Evolutionary conservation across 1,284 basidiomycete species (phyloP).

Genomic region (Austroboletus novae-zelandiae): DNA sequence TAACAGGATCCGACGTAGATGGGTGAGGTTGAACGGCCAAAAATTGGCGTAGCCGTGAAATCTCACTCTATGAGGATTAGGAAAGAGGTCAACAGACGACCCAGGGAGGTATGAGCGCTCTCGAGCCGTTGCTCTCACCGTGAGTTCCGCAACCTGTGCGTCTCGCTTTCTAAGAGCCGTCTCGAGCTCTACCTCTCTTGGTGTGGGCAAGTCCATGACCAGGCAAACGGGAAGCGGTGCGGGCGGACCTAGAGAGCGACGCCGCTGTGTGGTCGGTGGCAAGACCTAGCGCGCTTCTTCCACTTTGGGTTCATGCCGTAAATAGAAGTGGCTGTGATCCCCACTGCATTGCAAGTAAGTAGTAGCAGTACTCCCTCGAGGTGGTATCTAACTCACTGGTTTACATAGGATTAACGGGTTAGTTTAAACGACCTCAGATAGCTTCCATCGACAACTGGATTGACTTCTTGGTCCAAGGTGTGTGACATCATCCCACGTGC

Average conservation of each 20-base stretch:
- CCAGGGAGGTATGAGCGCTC: slow-evolving; percentile 16
- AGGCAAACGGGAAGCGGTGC: slow-evolving; percentile 14
- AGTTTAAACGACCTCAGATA: too few relatives aligned
- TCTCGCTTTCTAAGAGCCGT: slow-evolving; percentile 68
- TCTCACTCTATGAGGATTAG: slow-evolving; percentile 55
- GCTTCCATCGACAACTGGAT: too few relatives aligned
- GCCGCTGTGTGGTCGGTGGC: slow-evolving; percentile 31
- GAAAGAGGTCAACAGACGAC: slow-evolving; percentile 18
- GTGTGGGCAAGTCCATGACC: slow-evolving; percentile 65
- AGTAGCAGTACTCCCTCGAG: too few relatives aligned
- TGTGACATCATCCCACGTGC: too few relatives aligned
- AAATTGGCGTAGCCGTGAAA: slow-evolving; percentile 61
- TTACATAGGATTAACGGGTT: too few relatives aligned
- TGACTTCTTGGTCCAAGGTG: too few relatives aligned
- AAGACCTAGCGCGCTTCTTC: slow-evolving; percentile 28
- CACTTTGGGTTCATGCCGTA: slow-evolving; percentile 29
- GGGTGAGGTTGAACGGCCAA: slow-evolving; percentile 52
- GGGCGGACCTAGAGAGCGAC: slow-evolving; percentile 14
- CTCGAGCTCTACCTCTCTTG: slow-evolving; percentile 76
- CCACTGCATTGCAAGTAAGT: too few relatives aligned
- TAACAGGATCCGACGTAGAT: slow-evolving; percentile 56
- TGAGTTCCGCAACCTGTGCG: slow-evolving; percentile 64
- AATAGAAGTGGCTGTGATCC: slow-evolving; percentile 30
- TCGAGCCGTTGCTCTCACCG: slow-evolving; percentile 43
- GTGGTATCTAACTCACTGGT: too few relatives aligned